phyloP scores from a whole-genome alignment of 2,329 filamentous ascomycete genomes.

The Colletotrichum liaoningense region DNA sequence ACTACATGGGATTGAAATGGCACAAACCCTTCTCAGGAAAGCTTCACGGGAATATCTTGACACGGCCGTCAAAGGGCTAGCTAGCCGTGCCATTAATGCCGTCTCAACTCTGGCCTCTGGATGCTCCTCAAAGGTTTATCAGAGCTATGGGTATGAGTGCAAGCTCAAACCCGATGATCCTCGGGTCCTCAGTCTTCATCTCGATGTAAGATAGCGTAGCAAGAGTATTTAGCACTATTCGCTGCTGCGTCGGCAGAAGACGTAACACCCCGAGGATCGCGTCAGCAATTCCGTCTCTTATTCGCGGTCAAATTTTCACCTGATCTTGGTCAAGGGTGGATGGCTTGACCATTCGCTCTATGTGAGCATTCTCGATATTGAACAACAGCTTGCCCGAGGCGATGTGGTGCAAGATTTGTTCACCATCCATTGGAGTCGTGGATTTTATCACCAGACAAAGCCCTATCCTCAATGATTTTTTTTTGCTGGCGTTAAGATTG shows the following conservation, averaged over 20 bases:
- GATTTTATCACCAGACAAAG: neutral
- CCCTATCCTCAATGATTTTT: neutral
- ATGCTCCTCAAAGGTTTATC: neutral
- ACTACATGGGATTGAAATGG: neutral
- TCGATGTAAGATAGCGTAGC: too few relatives aligned
- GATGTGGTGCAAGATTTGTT: neutral
- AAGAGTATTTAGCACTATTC: neutral
- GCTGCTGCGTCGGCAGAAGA: neutral
- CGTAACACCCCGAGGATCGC: neutral
- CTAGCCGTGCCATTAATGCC: conserved; percentile 12
- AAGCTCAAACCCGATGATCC: neutral
- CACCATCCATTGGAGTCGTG: neutral
- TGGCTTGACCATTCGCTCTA: too few relatives aligned
- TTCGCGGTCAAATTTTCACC: neutral
- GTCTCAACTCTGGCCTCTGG: neutral
- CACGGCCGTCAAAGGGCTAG: too few relatives aligned
- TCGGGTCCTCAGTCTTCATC: neutral
- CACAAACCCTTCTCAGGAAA: neutral
- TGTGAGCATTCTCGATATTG: neutral
- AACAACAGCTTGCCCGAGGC: neutral
- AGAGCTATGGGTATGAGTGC: neutral
- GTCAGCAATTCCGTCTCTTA: neutral
- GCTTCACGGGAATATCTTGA: neutral
- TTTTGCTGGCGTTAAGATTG: neutral
- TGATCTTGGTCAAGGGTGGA: neutral